Conservation (phyloP, 768 basidiomycete species). For the Sarcomyxa edulis region DNA sequence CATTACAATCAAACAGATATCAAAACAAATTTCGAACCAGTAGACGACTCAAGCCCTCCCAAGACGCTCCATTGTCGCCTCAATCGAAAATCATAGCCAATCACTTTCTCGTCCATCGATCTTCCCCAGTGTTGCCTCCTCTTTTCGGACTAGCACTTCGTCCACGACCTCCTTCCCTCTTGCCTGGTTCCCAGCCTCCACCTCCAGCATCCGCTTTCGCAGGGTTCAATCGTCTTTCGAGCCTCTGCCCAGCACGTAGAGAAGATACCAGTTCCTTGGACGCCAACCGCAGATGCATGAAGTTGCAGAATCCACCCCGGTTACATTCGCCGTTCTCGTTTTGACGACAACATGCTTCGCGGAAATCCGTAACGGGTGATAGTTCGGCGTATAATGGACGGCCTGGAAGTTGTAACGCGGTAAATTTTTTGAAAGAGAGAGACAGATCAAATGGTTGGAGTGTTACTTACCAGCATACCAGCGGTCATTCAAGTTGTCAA, state of each 20-base stretch:
- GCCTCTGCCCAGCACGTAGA: constrained; percentile 74
- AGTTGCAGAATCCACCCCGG: constrained; percentile 97
- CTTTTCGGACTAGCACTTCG: constrained; percentile 72
- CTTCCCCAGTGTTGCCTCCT: constrained; percentile 65
- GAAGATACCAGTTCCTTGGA: constrained; percentile 79
- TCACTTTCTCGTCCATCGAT: constrained; percentile 69
- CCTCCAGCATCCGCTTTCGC: constrained; percentile 56
- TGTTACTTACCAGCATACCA: constrained; percentile 89
- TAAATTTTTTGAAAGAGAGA: constrained; percentile 9
- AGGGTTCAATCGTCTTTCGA: constrained; percentile 77
- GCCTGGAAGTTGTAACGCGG: constrained; percentile 46
- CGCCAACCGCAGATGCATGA: constrained; percentile 92
- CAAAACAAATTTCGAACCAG: too few relatives aligned
- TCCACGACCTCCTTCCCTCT: constrained; percentile 56
- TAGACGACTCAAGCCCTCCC: too few relatives aligned
- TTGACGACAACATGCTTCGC: constrained; percentile 97
- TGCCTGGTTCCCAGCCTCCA: constrained; percentile 82
- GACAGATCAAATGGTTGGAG: not conserved
- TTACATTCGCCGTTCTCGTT: constrained; percentile 99
- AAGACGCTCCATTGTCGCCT: too few relatives aligned
- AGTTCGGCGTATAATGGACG: constrained; percentile 96
- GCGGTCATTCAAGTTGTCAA: constrained; percentile 88
- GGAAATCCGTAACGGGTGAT: constrained; percentile 97
- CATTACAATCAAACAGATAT: too few relatives aligned
- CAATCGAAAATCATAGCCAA: constrained; percentile 3